Base-by-base conservation (phyloP, 2,329 filamentous ascomycete species). In the Hymenoscyphus occultus region DNA sequence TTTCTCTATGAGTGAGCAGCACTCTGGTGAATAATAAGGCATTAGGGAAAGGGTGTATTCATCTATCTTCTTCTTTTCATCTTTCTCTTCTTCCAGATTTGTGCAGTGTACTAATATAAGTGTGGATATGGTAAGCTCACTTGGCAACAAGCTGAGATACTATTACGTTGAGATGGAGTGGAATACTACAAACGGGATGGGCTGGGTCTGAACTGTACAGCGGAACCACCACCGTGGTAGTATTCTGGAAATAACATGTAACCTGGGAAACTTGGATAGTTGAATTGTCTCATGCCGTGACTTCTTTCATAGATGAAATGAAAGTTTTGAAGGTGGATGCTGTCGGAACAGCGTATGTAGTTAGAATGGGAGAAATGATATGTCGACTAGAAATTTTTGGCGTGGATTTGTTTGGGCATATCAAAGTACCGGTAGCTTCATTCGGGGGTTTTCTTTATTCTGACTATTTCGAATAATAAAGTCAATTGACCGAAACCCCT, bases 21-120 rank as follows among this genome's bases (percentile, higher is more conserved):
- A 22, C 19, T 13, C 56, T 57, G 56, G 32, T 57, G 56, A 57
- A 57, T 57, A 57, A 57, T 57, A 31, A 35, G 56, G 56, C 16
- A 16, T 32, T 32, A 14, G 32, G 56, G 56, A 13, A 22, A 22
- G 13, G 22, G 19, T 48, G 48, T 28, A 10, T 54, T 54, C 19
- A 22, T 28, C 13, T 28, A 12, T 10, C 19, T 28, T 51, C 19
- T 10, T 35, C 51, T 56, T 56, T 14, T 32, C 31, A 14, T 28
- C 22, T 54, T 54, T 10, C 48, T 28, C 19, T 35, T 39, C 13
- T 28, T 56, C 16, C 32, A 45, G 48, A 32, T 35, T 57, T 16
- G 32, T 13, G 9, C 35, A 35, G 56, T 57, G 56, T 57, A 57
- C 35, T 57, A 57, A 57, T 57, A 57, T 32, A 39, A 12, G 32